These are phyloP conservation scores for Cantharellus cinnabarinus DNA, from an alignment of 768 basidiomycete genomes.

Conservation along the genomic window DNA sequence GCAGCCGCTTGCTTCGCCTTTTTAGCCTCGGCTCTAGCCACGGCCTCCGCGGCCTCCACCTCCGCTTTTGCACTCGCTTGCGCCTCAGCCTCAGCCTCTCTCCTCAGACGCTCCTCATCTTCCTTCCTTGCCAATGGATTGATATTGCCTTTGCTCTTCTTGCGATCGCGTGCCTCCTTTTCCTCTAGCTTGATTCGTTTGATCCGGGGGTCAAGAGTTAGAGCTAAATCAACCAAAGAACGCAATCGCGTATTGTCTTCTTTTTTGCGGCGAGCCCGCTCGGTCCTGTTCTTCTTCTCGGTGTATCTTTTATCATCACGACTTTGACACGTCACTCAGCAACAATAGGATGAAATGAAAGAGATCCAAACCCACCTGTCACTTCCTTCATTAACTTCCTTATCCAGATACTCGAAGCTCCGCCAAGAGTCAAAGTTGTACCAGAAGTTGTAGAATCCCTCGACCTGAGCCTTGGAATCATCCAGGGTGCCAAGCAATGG, in stretches of 20 bases:
- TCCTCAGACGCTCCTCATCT: conserved; percentile 28
- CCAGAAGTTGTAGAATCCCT: conserved; percentile 96
- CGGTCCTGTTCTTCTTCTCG: conserved; percentile 98
- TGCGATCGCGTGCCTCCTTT: conserved; percentile 82
- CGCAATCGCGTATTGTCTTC: conserved; percentile 87
- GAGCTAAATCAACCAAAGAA: conserved; percentile 64
- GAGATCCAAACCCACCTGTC: conserved; percentile 43
- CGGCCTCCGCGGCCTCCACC: conserved; percentile 22
- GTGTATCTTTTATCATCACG: conserved; percentile 98
- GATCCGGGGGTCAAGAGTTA: conserved; percentile 78
- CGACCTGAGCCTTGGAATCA: conserved; percentile 61
- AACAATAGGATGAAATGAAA: not conserved
- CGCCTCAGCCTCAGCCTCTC: conserved; percentile 25
- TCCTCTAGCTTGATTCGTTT: conserved; percentile 93
- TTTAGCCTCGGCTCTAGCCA: conserved; percentile 52
- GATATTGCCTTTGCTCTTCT: conserved; percentile 41
- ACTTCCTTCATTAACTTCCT: conserved; percentile 94
- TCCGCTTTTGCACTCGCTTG: conserved; percentile 71
- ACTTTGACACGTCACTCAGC: conserved; percentile 20
- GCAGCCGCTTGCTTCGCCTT: conserved; percentile 72
- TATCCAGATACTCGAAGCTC: conserved; percentile 93
- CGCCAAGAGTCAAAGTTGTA: conserved; percentile 99
- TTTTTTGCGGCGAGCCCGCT: conserved; percentile 91
- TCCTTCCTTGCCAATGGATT: conserved; percentile 52
- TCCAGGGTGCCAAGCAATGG: conserved; percentile 55